Evolutionary conservation across 257 asterid species (phyloP).

Genomic region (Nicotiana attenuata): DNA sequence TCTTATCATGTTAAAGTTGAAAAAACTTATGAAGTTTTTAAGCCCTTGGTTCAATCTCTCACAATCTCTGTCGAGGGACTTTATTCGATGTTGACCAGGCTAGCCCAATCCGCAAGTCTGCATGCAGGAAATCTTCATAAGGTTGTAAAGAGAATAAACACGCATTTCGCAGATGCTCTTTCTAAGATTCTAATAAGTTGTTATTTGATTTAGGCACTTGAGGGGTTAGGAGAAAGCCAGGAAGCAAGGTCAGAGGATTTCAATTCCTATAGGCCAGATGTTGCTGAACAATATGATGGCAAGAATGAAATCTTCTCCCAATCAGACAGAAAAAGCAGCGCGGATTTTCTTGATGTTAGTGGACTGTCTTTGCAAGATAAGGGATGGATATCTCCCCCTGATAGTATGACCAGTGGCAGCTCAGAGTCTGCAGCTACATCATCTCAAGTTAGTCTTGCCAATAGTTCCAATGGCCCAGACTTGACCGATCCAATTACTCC

Average conservation of each 20-base stretch:
- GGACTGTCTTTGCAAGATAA: conserved; percentile 55
- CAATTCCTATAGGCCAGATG: conserved; percentile 50
- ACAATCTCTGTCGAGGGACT: conserved; percentile 69
- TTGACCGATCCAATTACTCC: conserved; percentile 29
- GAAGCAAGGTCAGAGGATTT: conserved; percentile 63
- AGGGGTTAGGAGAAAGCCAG: conserved; percentile 92
- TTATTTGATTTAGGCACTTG: conserved; percentile 69
- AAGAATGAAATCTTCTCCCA: conserved; percentile 42
- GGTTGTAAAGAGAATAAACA: conserved; percentile 36
- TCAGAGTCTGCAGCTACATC: conserved; percentile 51
- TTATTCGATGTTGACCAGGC: conserved; percentile 67
- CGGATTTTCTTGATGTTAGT: conserved; percentile 39
- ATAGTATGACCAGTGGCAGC: conserved; percentile 59
- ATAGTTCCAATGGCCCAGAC: conserved; percentile 47
- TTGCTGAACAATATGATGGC: conserved; percentile 39
- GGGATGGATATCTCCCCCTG: conserved; percentile 92
- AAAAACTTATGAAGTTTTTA: conserved; percentile 65
- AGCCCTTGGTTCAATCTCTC: conserved; percentile 80
- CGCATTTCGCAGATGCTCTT: background rate
- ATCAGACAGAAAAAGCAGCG: conserved; percentile 47
- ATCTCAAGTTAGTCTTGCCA: conserved; percentile 58
- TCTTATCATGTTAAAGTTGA: conserved; percentile 68
- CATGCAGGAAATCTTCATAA: conserved; percentile 99
- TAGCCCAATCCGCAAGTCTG: conserved; percentile 89
- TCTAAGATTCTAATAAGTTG: conserved; percentile 12